phyloP scores from a whole-genome alignment of 306 rosid genomes.

The Quercus glauca region DNA sequence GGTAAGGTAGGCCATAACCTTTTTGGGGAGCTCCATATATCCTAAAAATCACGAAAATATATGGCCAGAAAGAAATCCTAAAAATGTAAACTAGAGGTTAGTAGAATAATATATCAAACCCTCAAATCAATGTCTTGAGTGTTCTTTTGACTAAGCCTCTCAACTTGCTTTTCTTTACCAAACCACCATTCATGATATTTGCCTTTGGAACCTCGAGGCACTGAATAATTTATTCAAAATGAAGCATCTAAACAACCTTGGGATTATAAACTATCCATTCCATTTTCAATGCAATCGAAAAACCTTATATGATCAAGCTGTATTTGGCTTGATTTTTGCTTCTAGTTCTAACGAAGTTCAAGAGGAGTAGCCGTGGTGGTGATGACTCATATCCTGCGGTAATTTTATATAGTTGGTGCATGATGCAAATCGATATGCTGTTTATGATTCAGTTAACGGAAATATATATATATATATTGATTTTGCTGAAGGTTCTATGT shows the following conservation, averaged over 20 bases:
- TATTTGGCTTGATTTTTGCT: neutral
- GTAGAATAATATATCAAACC: neutral
- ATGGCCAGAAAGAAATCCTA: constrained; percentile 1
- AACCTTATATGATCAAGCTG: neutral
- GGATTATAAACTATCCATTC: neutral
- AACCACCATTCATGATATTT: constrained; percentile 28
- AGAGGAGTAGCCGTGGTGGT: neutral
- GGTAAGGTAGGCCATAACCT: constrained; percentile 24
- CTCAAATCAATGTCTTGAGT: constrained; percentile 19
- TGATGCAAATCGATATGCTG: neutral
- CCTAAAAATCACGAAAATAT: neutral
- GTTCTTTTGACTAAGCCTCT: constrained; percentile 26
- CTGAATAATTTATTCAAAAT: neutral
- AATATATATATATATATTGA: neutral
- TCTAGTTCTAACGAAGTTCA: neutral
- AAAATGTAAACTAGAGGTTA: neutral
- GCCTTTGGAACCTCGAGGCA: neutral
- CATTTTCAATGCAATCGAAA: neutral
- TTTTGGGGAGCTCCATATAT: constrained; percentile 3
- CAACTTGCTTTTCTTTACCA: constrained; percentile 46
- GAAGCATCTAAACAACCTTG: constrained; percentile 9
- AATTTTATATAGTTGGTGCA: neutral
- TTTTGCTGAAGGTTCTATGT: neutral
- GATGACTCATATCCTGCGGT: neutral
- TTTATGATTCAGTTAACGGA: neutral